Base-by-base conservation (phyloP, 1,284 basidiomycete genomes). In the Amylostereum areolatum region DNA sequence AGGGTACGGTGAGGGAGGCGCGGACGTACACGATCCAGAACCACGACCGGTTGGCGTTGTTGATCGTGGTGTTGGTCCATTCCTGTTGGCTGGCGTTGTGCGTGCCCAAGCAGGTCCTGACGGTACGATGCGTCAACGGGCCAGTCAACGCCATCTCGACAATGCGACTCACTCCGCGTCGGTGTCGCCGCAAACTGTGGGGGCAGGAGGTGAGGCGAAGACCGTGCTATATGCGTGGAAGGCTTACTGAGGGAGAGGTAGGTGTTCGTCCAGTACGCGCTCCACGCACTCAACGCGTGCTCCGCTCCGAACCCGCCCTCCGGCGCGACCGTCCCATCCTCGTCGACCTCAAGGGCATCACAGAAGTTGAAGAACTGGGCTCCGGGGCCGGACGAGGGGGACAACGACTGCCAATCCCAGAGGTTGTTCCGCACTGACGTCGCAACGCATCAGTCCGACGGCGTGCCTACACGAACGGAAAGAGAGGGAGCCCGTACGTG, bases 341-440 rank as follows among this genome's bases (percentile, higher is more conserved):
- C 82, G 60, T 81, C 80, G 28, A 85, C 81, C 62, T 89, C 85
- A 0, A 89, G 67, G 0, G 83, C 82, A 57, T 89, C 84, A 53
- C 86, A 89, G 64, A 88, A 89, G 12, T 73, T 43, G 64, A 72
- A 82, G 66, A 89, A 89, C 30, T 63, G 55, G 3, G 60, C 55
- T 5, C 63, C 68, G 5, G 68, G 60, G 3, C 68, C 69, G 1
- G 68, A 65, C 4, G 68, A 69, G 1, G 77, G 75, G 45, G 77
- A 74, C 6, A 84, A 61, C 18, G 63, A 65, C 57, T 85, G 83
- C 82, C 82, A 86, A 52, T 60, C 74, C 63, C 55, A 74, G 53
- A 66, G 67, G 59, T 66, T 83, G 68, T 77, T 73, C 54, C 80
- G 75, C 34, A 85, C 80, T 66, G 69, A 28, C 33, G 33, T 18